Percentiles rank a stretch among this genome's conserved stretches.
Conservation (phyloP, 2,329 filamentous ascomycete species). For the Trichoderma atroviride region DNA sequence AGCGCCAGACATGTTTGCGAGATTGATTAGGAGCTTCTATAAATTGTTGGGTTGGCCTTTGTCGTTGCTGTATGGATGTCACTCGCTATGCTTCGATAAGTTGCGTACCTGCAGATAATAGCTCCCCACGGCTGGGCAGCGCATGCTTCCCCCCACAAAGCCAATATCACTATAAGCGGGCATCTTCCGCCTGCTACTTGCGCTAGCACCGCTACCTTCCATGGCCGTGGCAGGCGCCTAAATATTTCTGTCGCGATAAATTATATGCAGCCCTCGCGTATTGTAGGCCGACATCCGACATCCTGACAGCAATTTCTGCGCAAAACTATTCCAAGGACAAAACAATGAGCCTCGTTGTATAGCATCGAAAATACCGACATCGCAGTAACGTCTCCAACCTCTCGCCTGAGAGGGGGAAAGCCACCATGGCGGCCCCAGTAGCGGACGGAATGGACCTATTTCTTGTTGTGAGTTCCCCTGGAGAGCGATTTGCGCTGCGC, state of each 20-base stretch:
- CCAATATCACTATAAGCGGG: constrained; percentile 26
- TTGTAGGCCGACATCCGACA: neutral
- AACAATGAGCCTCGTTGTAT: constrained; percentile 16
- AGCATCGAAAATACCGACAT: neutral
- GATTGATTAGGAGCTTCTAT: constrained; percentile 3
- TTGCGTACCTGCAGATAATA: constrained; percentile 6
- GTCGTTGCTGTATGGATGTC: constrained; percentile 7
- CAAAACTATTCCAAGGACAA: neutral
- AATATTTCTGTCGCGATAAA: constrained; percentile 6
- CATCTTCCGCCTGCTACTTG: constrained; percentile 16
- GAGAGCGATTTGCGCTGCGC: neutral
- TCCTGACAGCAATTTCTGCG: neutral
- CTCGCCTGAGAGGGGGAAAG: constrained; percentile 11
- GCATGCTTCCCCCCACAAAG: neutral
- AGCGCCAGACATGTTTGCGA: constrained; percentile 39
- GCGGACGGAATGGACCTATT: constrained; percentile 49
- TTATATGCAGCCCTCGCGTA: neutral
- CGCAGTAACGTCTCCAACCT: constrained; percentile 1
- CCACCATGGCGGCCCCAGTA: constrained; percentile 27
- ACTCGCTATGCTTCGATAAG: neutral
- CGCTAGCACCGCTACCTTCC: constrained; percentile 18
- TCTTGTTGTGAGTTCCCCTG: constrained; percentile 49
- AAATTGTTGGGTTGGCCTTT: neutral
- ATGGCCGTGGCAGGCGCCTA: constrained; percentile 10
- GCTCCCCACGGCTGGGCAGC: neutral